Percentiles rank a stretch among this genome's conserved stretches.
phyloP scores from a whole-genome alignment of 2,329 filamentous ascomycete genomes.

The Fusarium irregulare region DNA sequence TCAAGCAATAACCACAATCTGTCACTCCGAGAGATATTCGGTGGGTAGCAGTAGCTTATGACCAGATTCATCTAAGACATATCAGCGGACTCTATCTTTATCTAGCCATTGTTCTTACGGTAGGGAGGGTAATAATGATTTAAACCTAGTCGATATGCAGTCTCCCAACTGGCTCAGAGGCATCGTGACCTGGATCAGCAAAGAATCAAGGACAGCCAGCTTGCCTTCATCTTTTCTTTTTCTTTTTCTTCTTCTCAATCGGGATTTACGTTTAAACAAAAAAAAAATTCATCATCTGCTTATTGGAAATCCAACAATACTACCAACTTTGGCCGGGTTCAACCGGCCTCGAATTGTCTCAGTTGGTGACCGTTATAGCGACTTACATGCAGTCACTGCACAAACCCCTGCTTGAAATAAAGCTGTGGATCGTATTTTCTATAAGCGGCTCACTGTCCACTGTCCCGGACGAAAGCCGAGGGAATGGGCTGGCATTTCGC shows the following conservation, averaged over 20 bases:
- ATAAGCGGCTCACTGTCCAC: neutral
- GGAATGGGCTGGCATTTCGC: neutral
- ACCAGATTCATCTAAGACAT: neutral
- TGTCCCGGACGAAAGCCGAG: slow-evolving; percentile 14
- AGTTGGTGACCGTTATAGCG: neutral
- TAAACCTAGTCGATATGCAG: neutral
- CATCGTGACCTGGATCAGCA: neutral
- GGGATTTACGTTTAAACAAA: neutral
- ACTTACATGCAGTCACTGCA: neutral
- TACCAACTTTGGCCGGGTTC: neutral
- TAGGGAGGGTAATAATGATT: neutral
- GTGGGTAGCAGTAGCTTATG: neutral
- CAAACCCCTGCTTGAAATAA: neutral
- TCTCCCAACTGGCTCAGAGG: neutral
- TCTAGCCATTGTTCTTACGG: neutral
- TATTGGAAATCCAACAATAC: neutral
- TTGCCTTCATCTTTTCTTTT: neutral
- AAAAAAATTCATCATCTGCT: neutral
- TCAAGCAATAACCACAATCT: neutral
- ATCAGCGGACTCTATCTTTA: neutral
- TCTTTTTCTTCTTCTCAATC: neutral
- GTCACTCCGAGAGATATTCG: neutral
- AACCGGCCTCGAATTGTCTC: neutral
- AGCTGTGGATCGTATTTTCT: neutral
- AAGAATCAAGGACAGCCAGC: neutral